These are phyloP conservation scores for Piper betle DNA, from an alignment of 164 flowering plant species.

Conservation along the genomic window DNA sequence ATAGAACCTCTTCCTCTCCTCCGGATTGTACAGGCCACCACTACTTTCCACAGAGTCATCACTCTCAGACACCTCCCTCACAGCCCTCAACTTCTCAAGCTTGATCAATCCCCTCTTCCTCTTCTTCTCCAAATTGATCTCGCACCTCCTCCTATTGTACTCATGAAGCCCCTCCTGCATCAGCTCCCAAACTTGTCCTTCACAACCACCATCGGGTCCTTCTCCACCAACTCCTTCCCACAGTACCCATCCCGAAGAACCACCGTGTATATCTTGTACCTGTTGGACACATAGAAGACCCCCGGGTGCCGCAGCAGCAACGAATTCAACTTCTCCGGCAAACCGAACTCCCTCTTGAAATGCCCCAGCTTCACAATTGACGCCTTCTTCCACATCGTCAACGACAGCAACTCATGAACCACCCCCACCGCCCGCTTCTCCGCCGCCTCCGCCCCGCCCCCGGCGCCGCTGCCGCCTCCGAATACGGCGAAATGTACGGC, in stretches of 20 bases:
- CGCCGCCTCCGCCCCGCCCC: conserved; percentile 61
- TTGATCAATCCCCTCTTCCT: conserved; percentile 32
- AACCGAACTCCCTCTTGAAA: conserved; percentile 63
- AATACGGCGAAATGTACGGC: conserved; percentile 81
- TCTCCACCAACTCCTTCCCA: conserved; percentile 59
- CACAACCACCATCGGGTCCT: conserved; percentile 80
- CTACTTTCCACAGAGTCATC: conserved; percentile 28
- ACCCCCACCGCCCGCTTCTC: conserved; percentile 75
- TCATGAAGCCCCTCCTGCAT: conserved; percentile 93
- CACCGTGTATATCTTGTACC: conserved; percentile 72
- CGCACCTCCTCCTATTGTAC: conserved; percentile 43
- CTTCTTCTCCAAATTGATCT: conserved; percentile 56
- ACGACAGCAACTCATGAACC: conserved; percentile 78
- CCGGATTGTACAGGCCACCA: conserved; percentile 48
- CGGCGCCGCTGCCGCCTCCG: conserved; percentile 30
- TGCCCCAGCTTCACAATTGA: conserved; percentile 72
- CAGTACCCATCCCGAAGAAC: conserved; percentile 73
- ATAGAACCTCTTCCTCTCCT: conserved; percentile 76
- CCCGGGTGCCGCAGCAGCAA: conserved; percentile 78
- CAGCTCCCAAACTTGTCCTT: conserved; percentile 92
- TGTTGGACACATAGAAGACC: conserved; percentile 83
- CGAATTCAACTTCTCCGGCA: conserved; percentile 61
- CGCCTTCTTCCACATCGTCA: conserved; percentile 80
- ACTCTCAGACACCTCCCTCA: conserved; percentile 23
- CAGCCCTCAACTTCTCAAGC: conserved; percentile 13